Evolutionary conservation across 257 asterid genomes (phyloP).

Genomic region (Salvia splendens): DNA sequence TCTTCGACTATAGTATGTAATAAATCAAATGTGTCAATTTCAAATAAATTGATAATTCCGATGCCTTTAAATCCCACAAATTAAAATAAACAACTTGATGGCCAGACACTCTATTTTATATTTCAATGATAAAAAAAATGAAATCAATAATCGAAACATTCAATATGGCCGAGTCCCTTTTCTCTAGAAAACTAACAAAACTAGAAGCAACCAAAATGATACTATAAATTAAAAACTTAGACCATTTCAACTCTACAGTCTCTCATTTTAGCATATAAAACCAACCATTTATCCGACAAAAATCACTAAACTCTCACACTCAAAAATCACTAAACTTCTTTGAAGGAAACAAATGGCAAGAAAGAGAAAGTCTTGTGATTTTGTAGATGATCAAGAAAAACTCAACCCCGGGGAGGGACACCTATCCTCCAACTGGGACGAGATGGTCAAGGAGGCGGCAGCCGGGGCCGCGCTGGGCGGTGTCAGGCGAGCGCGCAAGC

Average conservation of each 20-base stretch:
- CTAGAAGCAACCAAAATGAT: constrained; percentile 12
- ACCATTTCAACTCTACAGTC: constrained; percentile 40
- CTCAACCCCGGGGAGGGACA: constrained; percentile 30
- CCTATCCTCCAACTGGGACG: constrained; percentile 43
- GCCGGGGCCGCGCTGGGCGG: constrained; percentile 53
- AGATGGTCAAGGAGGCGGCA: constrained; percentile 58
- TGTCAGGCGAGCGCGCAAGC: constrained; percentile 49
- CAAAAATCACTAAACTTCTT: too few relatives aligned
- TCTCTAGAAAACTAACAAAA: background rate
- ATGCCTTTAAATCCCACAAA: constrained; percentile 14
- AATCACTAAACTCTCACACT: background rate
- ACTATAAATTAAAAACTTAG: background rate
- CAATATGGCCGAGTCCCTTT: constrained; percentile 27
- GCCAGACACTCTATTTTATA: background rate
- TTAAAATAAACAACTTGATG: background rate
- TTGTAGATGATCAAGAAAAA: constrained; percentile 26
- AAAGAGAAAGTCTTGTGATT: constrained; percentile 55
- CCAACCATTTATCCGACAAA: constrained; percentile 19
- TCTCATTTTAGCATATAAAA: constrained; percentile 32
- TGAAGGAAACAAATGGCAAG: constrained; percentile 51
- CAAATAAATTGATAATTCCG: constrained; percentile 27
- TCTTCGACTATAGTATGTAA: constrained; percentile 3
- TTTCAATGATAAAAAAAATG: background rate
- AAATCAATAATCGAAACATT: background rate
- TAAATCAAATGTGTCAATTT: constrained; percentile 13